These are phyloP conservation scores for Sisymbrium altissimum DNA, from an alignment of 345 rosid species.

Conservation along the genomic window DNA sequence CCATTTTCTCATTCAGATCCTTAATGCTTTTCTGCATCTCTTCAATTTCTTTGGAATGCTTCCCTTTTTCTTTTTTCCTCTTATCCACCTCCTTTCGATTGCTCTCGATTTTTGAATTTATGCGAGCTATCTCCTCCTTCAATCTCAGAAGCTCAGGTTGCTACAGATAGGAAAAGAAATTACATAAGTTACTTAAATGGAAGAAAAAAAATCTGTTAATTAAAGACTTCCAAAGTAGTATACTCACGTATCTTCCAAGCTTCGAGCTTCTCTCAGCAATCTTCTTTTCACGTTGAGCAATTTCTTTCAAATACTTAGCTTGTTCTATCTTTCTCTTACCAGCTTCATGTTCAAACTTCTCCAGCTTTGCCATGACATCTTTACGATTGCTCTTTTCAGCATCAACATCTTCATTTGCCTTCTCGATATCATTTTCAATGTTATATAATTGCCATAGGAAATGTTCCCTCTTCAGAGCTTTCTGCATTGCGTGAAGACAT, in stretches of 20 bases:
- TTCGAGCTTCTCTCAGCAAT: slow-evolving; percentile 67
- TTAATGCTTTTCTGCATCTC: slow-evolving; percentile 62
- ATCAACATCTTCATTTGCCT: slow-evolving; percentile 59
- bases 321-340: slow-evolving; percentile 68
- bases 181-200: slow-evolving; percentile 11
- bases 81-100: slow-evolving; percentile 72
- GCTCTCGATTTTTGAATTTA: slow-evolving; percentile 79
- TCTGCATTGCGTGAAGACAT: slow-evolving; percentile 45
- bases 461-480: slow-evolving; percentile 78
- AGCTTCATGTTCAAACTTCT: slow-evolving; percentile 59
- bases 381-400: slow-evolving; percentile 57
- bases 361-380: slow-evolving; percentile 64
- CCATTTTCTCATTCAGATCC: slow-evolving; percentile 71
- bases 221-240: slow-evolving; percentile 5
- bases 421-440: slow-evolving; percentile 66
- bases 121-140: slow-evolving; percentile 81
- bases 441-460: slow-evolving; percentile 82
- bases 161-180: slow-evolving; percentile 36
- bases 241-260: slow-evolving; percentile 75
- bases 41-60: slow-evolving; percentile 59
- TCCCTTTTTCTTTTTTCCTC: slow-evolving; percentile 68
- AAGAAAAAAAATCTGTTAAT: background rate
- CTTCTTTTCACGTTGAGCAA: slow-evolving; percentile 70
- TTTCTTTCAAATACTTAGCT: slow-evolving; percentile 75
- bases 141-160: slow-evolving; percentile 92